These are phyloP conservation scores for Larix kaempferi DNA, from an alignment of 75 land plant genomes.

Conservation along the genomic window DNA sequence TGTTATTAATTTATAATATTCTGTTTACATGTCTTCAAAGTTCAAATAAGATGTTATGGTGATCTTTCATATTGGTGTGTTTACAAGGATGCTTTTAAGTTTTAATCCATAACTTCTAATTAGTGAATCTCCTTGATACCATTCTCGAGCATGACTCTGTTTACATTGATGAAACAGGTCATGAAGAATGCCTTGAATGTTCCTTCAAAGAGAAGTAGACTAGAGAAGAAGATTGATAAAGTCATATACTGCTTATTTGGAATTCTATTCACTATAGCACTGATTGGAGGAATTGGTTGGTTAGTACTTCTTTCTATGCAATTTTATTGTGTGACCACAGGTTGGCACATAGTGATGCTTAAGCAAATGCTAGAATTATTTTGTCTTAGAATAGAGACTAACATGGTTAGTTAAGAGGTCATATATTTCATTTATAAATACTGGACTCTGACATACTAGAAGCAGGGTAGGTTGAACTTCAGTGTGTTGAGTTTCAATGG, in stretches of 20 bases:
- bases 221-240: constrained; percentile 46
- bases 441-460: too few species aligned
- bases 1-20: neutral
- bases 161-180: constrained; percentile 28
- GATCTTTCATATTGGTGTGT: neutral
- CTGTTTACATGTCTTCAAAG: neutral
- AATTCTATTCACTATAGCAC: constrained; percentile 30
- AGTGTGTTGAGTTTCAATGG: too few species aligned
- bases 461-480: too few species aligned
- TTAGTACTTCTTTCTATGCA: constrained; percentile 5
- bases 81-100: neutral
- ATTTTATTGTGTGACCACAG: neutral
- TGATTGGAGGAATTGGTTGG: constrained; percentile 49
- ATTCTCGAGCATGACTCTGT: neutral
- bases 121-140: neutral
- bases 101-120: neutral
- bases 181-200: constrained; percentile 67
- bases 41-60: neutral
- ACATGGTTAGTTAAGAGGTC: too few species aligned
- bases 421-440: too few species aligned
- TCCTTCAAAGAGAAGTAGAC: constrained; percentile 49
- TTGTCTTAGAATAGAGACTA: too few species aligned
- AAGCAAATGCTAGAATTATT: neutral
- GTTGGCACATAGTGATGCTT: neutral
- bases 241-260: constrained; percentile 36